Percentiles rank a stretch among this genome's conserved stretches.
These are phyloP conservation scores for Epichloe typhina DNA, from an alignment of 2,329 filamentous ascomycete genomes.

Conservation along the genomic window DNA sequence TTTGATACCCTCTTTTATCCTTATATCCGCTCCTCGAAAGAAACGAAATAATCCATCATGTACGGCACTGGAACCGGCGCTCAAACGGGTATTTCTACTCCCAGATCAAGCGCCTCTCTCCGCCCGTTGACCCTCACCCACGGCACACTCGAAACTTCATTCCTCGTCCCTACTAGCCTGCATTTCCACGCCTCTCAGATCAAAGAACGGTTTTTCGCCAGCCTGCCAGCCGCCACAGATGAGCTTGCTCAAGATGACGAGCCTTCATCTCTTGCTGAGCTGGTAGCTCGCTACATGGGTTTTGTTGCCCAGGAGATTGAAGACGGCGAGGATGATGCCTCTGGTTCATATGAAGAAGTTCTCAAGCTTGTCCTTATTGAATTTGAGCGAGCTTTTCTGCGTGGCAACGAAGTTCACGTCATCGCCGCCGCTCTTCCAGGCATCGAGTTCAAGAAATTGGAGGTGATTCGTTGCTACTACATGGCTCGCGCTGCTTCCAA, in stretches of 20 bases:
- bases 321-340: conserved; percentile 78
- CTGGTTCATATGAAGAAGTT: conserved; percentile 83
- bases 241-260: conserved; percentile 97
- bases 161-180: conserved; percentile 86
- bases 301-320: conserved; percentile 82
- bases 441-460: conserved; percentile 83
- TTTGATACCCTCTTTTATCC: conserved; percentile 27
- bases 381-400: conserved; percentile 89
- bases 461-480: conserved; percentile 85
- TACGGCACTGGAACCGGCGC: conserved; percentile 73
- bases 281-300: conserved; percentile 87
- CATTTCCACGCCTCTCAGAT: conserved; percentile 94
- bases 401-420: conserved; percentile 92
- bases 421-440: conserved; percentile 75
- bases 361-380: conserved; percentile 87
- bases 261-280: conserved; percentile 86
- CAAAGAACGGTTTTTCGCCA: conserved; percentile 78
- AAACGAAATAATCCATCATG: conserved; percentile 41
- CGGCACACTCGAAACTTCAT: conserved; percentile 90
- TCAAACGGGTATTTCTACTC: conserved; percentile 94
- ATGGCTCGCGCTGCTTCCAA: conserved; percentile 72
- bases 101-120: conserved; percentile 82
- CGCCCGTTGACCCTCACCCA: conserved; percentile 84
- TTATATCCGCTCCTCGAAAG: not conserved
- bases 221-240: conserved; percentile 81